phyloP scores from a whole-genome alignment of 1,284 basidiomycete genomes.

The Apiotrichum sp. region DNA sequence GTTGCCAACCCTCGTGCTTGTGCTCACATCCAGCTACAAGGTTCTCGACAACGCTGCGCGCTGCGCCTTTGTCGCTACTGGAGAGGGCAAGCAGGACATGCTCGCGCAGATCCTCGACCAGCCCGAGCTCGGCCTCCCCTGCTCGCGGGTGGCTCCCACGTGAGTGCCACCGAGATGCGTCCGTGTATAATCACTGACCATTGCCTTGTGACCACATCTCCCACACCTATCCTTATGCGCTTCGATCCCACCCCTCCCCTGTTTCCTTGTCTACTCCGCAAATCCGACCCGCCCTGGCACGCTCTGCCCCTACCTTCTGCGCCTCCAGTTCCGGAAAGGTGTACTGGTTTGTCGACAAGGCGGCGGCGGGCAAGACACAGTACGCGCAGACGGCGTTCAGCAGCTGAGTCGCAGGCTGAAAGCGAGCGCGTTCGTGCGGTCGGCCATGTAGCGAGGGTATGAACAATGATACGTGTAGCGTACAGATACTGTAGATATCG shows the following conservation, averaged over 20 bases:
- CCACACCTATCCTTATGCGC: too few species aligned
- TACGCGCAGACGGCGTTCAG: constrained; percentile 41
- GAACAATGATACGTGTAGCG: not conserved
- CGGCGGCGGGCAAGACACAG: constrained; percentile 58
- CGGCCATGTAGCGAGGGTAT: not conserved
- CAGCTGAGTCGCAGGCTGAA: constrained; percentile 25
- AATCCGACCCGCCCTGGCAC: not conserved
- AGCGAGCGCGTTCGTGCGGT: constrained; percentile 14
- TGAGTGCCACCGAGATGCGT: constrained; percentile 18
- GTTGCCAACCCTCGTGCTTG: too few species aligned
- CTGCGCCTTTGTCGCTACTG: constrained; percentile 80
- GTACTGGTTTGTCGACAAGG: constrained; percentile 86
- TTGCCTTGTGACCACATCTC: too few species aligned
- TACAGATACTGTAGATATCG: too few species aligned
- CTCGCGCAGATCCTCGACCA: constrained; percentile 70
- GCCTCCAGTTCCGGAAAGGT: constrained; percentile 62
- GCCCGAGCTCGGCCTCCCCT: constrained; percentile 73
- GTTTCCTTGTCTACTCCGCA: not conserved
- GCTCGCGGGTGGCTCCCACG: constrained; percentile 72
- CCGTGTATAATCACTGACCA: too few species aligned
- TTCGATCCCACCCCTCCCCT: not conserved
- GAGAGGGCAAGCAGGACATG: constrained; percentile 75
- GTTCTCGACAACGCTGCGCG: constrained; percentile 87
- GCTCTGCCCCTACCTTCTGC: not conserved
- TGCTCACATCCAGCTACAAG: constrained; percentile 52